These are phyloP conservation scores for Gaeumannomyces tritici DNA, from an alignment of 2,329 filamentous ascomycete genomes.

Conservation along the genomic window DNA sequence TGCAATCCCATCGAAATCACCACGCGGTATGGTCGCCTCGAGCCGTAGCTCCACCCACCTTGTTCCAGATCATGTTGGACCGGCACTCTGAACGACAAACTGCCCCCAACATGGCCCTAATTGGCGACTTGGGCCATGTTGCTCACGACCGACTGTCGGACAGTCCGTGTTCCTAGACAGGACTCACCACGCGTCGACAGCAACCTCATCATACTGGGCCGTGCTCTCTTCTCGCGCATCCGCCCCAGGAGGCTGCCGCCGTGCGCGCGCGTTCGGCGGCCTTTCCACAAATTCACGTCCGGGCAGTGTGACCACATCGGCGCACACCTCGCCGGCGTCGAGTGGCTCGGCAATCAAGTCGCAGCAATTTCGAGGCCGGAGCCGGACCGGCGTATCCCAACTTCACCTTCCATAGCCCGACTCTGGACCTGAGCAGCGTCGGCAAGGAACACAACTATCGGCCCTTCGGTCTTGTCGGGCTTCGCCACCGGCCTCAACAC, in stretches of 20 bases:
- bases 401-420: constrained; percentile 48
- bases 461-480: constrained; percentile 31
- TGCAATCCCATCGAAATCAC: too few relatives aligned
- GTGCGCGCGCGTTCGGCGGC: constrained; percentile 30
- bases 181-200: constrained; percentile 23
- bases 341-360: constrained; percentile 37
- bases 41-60: too few relatives aligned
- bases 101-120: constrained; percentile 34
- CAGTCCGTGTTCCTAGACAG: constrained; percentile 30
- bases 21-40: too few relatives aligned
- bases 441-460: constrained; percentile 31
- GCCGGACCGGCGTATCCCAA: constrained; percentile 24
- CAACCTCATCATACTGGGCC: constrained; percentile 29
- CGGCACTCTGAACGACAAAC: constrained; percentile 34
- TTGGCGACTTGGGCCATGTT: constrained; percentile 36
- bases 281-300: constrained; percentile 41
- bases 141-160: constrained; percentile 24
- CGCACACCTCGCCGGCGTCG: constrained; percentile 33
- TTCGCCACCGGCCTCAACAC: constrained; percentile 40
- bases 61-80: constrained; percentile 16
- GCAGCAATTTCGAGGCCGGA: constrained; percentile 6
- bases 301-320: constrained; percentile 40
- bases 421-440: constrained; percentile 5
- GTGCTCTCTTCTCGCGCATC: constrained; percentile 27
- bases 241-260: constrained; percentile 12